Evolutionary conservation across 306 rosid genomes (phyloP).

Genomic region (Castanea sativa): DNA sequence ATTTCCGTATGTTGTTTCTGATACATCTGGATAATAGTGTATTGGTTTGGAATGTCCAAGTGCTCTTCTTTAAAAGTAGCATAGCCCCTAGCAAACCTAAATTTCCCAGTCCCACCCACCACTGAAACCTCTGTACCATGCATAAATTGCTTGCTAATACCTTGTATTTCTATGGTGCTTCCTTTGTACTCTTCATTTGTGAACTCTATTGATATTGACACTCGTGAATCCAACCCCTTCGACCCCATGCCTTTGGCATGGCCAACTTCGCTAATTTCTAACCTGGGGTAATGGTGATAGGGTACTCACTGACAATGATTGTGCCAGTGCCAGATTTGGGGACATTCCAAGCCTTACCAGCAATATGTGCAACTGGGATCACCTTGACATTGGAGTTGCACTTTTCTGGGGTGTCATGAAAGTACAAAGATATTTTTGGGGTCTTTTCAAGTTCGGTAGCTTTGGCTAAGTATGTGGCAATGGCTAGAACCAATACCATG

Average conservation of each 20-base stretch:
- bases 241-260: constrained; percentile 13
- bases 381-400: constrained; percentile 7
- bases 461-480: neutral
- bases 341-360: constrained; percentile 13
- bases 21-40: neutral
- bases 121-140: neutral
- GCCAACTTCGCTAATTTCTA: neutral
- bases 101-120: neutral
- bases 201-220: constrained; percentile 21
- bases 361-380: constrained; percentile 15
- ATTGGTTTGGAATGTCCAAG: neutral
- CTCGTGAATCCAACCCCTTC: constrained; percentile 8
- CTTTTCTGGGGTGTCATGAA: neutral
- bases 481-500: neutral
- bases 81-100: constrained; percentile 13
- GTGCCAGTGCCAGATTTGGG: constrained; percentile 9
- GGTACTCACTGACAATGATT: constrained; percentile 6
- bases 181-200: constrained; percentile 7
- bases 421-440: constrained; percentile 4
- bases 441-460: constrained; percentile 4
- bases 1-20: neutral
- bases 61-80: neutral
- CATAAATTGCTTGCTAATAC: constrained; percentile 9
- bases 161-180: constrained; percentile 22
- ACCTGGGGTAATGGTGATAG: constrained; percentile 6